These are phyloP conservation scores for Fusarium continuum DNA, from an alignment of 2,329 filamentous ascomycete species.

Conservation along the genomic window DNA sequence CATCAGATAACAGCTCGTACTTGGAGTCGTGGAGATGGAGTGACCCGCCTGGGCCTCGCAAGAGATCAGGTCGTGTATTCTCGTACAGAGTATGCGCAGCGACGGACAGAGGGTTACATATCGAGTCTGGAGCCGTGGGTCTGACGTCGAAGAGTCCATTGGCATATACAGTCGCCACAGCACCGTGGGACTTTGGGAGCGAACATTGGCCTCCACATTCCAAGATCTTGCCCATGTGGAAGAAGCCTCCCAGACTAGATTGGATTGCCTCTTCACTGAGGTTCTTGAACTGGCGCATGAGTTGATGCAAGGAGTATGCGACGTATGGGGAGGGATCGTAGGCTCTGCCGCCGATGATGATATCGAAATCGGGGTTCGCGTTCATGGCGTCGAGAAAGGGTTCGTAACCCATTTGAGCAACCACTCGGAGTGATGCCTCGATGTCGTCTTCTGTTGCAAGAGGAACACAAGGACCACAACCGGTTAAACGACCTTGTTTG, in stretches of 20 bases:
- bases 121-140: conserved; percentile 50
- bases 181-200: conserved; percentile 55
- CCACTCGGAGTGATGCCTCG: conserved; percentile 49
- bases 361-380: conserved; percentile 53
- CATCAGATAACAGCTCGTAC: conserved; percentile 30
- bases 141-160: conserved; percentile 58
- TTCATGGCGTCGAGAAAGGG: conserved; percentile 55
- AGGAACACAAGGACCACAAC: conserved; percentile 55
- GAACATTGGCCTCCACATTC: conserved; percentile 62
- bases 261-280: neutral
- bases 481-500: conserved; percentile 42
- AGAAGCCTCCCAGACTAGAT: conserved; percentile 47
- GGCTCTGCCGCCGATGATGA: conserved; percentile 58
- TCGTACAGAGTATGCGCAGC: conserved; percentile 65
- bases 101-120: conserved; percentile 59
- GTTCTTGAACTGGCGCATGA: conserved; percentile 3
- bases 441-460: conserved; percentile 51
- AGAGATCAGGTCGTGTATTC: conserved; percentile 60
- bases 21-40: conserved; percentile 52
- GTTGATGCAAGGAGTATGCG: conserved; percentile 43
- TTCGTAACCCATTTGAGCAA: conserved; percentile 58
- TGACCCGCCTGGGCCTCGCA: conserved; percentile 60
- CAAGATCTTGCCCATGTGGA: conserved; percentile 64
- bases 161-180: conserved; percentile 52
- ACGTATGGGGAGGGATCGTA: conserved; percentile 55